Base-by-base conservation (phyloP, 1,139 yeast species). In the Hemisphaericaspora subhashii region DNA sequence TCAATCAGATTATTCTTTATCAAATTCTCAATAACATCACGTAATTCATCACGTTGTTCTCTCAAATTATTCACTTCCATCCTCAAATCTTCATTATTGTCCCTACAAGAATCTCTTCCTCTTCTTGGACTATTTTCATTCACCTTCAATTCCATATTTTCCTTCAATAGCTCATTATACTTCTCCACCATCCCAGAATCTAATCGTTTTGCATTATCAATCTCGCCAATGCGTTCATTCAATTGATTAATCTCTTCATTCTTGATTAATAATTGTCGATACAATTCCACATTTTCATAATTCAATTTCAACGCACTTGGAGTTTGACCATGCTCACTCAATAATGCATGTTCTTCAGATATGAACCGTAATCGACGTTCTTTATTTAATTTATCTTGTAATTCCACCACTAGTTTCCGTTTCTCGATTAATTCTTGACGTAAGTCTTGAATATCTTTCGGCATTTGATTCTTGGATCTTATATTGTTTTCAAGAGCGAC, bases 301-400 rank as follows among this genome's bases (percentile, higher is more conserved):
- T 76, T 74, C 44, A 83, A 55, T 40, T 81, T 81, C 24, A 80
- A 63, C 1, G 80, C 65, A 37, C 80, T 75, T 21, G 86, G 79
- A 9, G 64, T 58, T 35, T 66, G 68, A 3, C 83, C 83, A 45
- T 74, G 69, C 48, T 81, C 86, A 46, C 69, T 56, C 26, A 80
- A 56, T 35, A 81, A 55, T 0, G 80, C 79, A 51, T 81, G 85
- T 45, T 83, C 89, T 54, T 85, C 92, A 30, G 87, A 81, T 13
- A 83, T 75, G 46, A 75, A 81, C 38, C 92, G 60, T 42, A 79
- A 72, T 48, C 79, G 65, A 46, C 90, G 68, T 54, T 85, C 92
- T 32, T 78, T 79, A 40, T 77, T 79, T 43, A 85, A 58, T 45
- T 76, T 74, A 37, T 77, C 78, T 36, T 82, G 77, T 39, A 85